Evolutionary conservation across 2,329 filamentous ascomycete genomes (phyloP), one percentile per base, ranked within the genome.

Genomic region (Colletotrichum sojae): DNA sequence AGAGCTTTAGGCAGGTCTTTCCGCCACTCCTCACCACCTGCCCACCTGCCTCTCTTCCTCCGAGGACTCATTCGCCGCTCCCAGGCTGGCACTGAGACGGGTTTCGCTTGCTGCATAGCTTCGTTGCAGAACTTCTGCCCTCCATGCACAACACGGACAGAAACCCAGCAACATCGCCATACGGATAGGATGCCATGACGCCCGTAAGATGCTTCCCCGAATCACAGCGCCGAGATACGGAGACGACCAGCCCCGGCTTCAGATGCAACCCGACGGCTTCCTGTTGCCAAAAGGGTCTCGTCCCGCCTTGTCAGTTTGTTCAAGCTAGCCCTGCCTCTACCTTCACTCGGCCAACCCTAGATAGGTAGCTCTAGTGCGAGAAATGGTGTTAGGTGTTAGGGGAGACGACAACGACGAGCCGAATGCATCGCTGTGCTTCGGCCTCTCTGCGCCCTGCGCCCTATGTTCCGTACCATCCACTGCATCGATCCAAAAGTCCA

Each of bases 361-460:
- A 25, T 10, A 36, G 31, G 31, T 9, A 36, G 31, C 31, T 36
- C 31, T 36, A 36, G 31, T 10, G 10, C 31, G 31, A 36, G 31
- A 8, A 36, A 31, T 31, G 27, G 27, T 9, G 27, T 3, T 2
- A 31, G 6, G 31, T 36, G 10, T 25, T 25, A 48, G 31, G 53
- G 51, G 27, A 39, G 53, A 27, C 16, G 15, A 55, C 31, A 18
- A 51, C 27, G 13, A 15, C 6, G n/a, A 39, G n/a, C 62, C 55
- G 62, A 43, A 51, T 45, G 66, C 66, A 56, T 58, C 25, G 52
- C 18, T n/a, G 51, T 66, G 54, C 66, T 55, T 43, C 62, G 55
- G 60, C 55, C 66, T 31, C 43, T 20, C 8, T 36, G 51, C 36
- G 51, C 40, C 39, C 66, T 69, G 54, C 51, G 43, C 40, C 13